Evolutionary conservation across 2,329 filamentous ascomycete species (phyloP).

Genomic region (Fusarium cyanostomum): DNA sequence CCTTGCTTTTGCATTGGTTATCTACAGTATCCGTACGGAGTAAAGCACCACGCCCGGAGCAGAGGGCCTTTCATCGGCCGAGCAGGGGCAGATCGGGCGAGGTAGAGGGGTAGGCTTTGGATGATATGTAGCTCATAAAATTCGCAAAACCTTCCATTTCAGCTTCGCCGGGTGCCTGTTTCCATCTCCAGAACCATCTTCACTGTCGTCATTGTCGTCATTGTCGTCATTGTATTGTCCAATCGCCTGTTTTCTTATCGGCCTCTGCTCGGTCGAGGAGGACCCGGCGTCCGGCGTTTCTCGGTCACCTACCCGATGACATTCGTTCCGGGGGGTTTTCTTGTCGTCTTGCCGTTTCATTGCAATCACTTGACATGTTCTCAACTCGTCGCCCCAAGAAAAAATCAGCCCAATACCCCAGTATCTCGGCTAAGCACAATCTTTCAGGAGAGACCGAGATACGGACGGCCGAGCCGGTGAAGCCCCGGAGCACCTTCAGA

Average conservation of each 20-base stretch:
- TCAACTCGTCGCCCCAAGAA: not conserved
- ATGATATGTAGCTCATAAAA: not conserved
- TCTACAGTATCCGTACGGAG: not conserved
- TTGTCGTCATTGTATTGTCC: not conserved
- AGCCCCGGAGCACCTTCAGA: constrained; percentile 23
- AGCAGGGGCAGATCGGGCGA: not conserved
- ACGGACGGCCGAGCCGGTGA: constrained; percentile 39
- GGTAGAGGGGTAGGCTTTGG: not conserved
- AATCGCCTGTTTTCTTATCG: not conserved
- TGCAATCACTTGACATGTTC: constrained; percentile 10
- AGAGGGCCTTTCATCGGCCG: not conserved
- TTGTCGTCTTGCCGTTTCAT: constrained; percentile 3
- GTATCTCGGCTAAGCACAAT: constrained; percentile 40
- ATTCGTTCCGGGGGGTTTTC: constrained; percentile 1
- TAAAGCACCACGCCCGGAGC: not conserved
- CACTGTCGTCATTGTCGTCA: constrained; percentile 10
- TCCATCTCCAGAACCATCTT: not conserved
- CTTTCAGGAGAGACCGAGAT: constrained; percentile 38
- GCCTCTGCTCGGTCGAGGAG: constrained; percentile 10
- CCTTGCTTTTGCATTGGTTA: not conserved
- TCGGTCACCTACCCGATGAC: constrained; percentile 2
- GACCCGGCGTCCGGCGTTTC: constrained; percentile 13
- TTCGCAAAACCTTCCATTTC: not conserved
- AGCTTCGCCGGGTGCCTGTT: not conserved
- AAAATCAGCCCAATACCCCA: constrained; percentile 19